Percentiles rank a stretch among this genome's conserved stretches.
These are phyloP conservation scores for Ceratobasidium sp. DNA, from an alignment of 1,284 basidiomycete genomes.

Conservation along the genomic window DNA sequence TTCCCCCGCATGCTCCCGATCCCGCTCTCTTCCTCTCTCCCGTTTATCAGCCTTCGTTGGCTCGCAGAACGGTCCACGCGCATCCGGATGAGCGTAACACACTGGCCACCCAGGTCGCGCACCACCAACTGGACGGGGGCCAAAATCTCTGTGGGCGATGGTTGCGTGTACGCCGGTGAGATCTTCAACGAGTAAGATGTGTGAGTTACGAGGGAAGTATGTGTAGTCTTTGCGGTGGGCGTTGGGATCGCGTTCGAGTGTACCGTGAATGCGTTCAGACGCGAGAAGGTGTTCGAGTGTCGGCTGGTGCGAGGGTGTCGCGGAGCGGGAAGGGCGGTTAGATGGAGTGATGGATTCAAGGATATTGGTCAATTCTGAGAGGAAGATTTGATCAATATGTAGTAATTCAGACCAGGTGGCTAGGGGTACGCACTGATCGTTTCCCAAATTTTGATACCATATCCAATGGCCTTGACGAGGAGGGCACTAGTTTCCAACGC, in stretches of 20 bases:
- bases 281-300: constrained; percentile 75
- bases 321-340: constrained; percentile 51
- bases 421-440: constrained; percentile 45
- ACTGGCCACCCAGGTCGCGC: constrained; percentile 64
- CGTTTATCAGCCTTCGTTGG: constrained; percentile 71
- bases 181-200: constrained; percentile 93
- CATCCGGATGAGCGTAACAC: constrained; percentile 38
- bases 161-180: constrained; percentile 77
- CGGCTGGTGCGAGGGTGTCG: constrained; percentile 54
- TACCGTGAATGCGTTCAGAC: constrained; percentile 89
- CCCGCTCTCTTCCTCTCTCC: constrained; percentile 63
- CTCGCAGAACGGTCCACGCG: constrained; percentile 37
- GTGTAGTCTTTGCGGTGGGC: constrained; percentile 89
- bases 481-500: constrained; percentile 63
- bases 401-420: neutral
- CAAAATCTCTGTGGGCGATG: constrained; percentile 67
- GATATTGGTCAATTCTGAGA: constrained; percentile 56
- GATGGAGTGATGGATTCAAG: constrained; percentile 51
- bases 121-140: constrained; percentile 51
- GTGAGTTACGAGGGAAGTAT: constrained; percentile 86
- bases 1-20: neutral
- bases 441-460: constrained; percentile 88
- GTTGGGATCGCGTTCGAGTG: constrained; percentile 88
- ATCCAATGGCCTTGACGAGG: constrained; percentile 79
- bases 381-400: constrained; percentile 15